These are phyloP conservation scores for Tylopilus rubrobrunneus DNA, from an alignment of 768 basidiomycete species.

Conservation along the genomic window DNA sequence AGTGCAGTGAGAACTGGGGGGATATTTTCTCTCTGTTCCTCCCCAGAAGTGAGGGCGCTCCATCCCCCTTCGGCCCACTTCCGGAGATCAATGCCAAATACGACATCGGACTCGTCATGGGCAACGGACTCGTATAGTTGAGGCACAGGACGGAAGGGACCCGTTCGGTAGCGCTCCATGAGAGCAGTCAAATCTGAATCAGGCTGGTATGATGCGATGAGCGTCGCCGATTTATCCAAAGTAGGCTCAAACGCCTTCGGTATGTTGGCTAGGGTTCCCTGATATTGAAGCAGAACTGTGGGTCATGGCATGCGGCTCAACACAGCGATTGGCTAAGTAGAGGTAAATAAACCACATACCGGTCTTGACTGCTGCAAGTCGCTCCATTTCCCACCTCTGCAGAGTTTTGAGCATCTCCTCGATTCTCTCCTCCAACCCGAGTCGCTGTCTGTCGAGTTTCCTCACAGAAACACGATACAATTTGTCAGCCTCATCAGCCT, in stretches of 20 bases:
- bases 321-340: not conserved
- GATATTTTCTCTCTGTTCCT: conserved; percentile 56
- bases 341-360: conserved; percentile 39
- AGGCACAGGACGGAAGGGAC: conserved; percentile 83
- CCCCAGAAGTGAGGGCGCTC: conserved; percentile 51
- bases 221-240: conserved; percentile 64
- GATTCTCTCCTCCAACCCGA: conserved; percentile 80
- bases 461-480: conserved; percentile 77
- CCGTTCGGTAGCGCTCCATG: conserved; percentile 90
- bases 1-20: conserved; percentile 74
- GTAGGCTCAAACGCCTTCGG: conserved; percentile 64
- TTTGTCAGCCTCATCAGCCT: conserved; percentile 79
- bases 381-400: conserved; percentile 83
- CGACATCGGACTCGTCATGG: conserved; percentile 79
- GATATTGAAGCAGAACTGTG: conserved; percentile 80
- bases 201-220: conserved; percentile 82
- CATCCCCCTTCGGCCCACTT: conserved; percentile 88
- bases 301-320: not conserved
- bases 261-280: conserved; percentile 71
- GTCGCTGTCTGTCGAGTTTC: conserved; percentile 78
- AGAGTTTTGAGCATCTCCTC: conserved; percentile 78
- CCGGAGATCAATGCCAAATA: conserved; percentile 88
- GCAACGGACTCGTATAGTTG: conserved; percentile 84
- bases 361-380: conserved; percentile 80
- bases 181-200: conserved; percentile 83